phyloP scores from a whole-genome alignment of 352 stramenopile species.

The Phytophthora agathidicida region DNA sequence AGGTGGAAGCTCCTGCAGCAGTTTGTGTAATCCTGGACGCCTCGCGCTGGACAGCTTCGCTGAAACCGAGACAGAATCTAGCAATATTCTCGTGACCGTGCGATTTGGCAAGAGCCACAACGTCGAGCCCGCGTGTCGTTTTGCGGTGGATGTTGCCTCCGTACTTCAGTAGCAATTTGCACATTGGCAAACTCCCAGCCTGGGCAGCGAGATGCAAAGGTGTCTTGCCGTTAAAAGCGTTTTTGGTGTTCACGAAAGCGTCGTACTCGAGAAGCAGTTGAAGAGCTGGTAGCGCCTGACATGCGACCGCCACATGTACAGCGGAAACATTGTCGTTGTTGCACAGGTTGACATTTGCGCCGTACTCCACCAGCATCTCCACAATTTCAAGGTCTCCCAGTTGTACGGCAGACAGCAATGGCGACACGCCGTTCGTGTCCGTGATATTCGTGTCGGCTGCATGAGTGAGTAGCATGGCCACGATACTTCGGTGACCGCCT shows the following conservation, averaged over 20 bases:
- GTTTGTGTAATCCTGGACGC: conserved; percentile 18
- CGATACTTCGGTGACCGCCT: conserved; percentile 52
- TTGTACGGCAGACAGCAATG: conserved; percentile 58
- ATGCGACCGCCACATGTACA: conserved; percentile 57
- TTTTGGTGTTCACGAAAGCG: conserved; percentile 55
- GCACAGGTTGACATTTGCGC: conserved; percentile 56
- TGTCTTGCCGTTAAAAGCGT: conserved; percentile 57
- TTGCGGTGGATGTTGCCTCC: conserved; percentile 36
- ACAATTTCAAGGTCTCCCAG: conserved; percentile 52
- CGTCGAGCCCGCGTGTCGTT: conserved; percentile 34
- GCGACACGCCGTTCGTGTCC: conserved; percentile 49
- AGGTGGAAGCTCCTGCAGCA: conserved; percentile 22
- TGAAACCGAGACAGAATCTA: conserved; percentile 35
- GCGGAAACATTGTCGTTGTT: conserved; percentile 52
- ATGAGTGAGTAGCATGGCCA: conserved; percentile 46
- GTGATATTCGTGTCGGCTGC: conserved; percentile 49
- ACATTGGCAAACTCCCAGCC: conserved; percentile 53
- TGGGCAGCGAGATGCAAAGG: conserved; percentile 65
- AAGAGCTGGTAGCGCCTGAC: conserved; percentile 42
- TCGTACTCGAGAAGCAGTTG: conserved; percentile 51
- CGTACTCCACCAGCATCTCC: conserved; percentile 48
- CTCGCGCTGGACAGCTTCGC: conserved; percentile 1
- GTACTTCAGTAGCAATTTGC: conserved; percentile 48
- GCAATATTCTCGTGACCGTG: conserved; percentile 39
- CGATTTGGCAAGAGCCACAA: conserved; percentile 29